phyloP scores from a whole-genome alignment of 2,329 filamentous ascomycete species.

The Aspergillus brunneoviolaceus region DNA sequence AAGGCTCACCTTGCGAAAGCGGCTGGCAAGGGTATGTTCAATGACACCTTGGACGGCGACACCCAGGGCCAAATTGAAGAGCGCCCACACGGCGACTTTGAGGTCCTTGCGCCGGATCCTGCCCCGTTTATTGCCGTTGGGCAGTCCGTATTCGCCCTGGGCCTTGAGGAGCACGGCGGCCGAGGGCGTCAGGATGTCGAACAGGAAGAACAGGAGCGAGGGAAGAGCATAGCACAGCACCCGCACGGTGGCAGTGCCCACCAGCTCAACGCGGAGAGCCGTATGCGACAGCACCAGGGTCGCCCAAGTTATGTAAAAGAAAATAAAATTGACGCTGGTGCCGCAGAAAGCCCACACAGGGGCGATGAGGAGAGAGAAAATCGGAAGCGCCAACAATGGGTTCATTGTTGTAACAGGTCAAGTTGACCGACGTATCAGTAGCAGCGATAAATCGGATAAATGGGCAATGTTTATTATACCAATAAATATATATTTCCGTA shows the following conservation, averaged over 20 bases:
- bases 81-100: slow-evolving; percentile 53
- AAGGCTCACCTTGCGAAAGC: slow-evolving; percentile 54
- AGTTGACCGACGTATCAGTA: no score
- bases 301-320: slow-evolving; percentile 89
- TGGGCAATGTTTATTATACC: neutral
- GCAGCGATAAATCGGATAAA: no score
- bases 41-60: slow-evolving; percentile 55
- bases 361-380: slow-evolving; percentile 30
- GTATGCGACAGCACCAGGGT: slow-evolving; percentile 77
- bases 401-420: slow-evolving; percentile 49
- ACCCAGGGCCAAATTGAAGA: slow-evolving; percentile 57
- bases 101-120: slow-evolving; percentile 45
- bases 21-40: slow-evolving; percentile 55
- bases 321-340: slow-evolving; percentile 78
- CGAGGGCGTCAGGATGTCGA: slow-evolving; percentile 70
- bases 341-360: slow-evolving; percentile 61
- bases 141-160: slow-evolving; percentile 56
- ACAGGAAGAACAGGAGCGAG: slow-evolving; percentile 67
- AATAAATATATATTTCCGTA: neutral
- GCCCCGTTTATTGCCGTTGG: slow-evolving; percentile 39
- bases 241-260: slow-evolving; percentile 67
- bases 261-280: slow-evolving; percentile 71
- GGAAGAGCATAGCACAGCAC: slow-evolving; percentile 71
- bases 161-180: slow-evolving; percentile 69
- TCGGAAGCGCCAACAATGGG: slow-evolving; percentile 41